Conservation (phyloP, 1,284 basidiomycete species). For the Leucocoprinus gongylophorus region DNA sequence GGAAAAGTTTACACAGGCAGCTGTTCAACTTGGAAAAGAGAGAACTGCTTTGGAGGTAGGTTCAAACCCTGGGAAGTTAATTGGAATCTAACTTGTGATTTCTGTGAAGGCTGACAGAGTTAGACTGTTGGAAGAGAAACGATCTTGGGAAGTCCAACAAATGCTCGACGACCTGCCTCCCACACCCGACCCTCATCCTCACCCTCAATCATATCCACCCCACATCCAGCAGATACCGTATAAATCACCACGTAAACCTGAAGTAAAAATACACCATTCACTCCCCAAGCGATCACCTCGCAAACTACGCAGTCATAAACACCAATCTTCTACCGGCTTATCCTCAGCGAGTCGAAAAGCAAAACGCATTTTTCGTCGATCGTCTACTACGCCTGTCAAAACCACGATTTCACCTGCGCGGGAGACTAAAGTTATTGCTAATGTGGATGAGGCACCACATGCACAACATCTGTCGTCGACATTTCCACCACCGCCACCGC, state of each 20-base stretch:
- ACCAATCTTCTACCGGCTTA: slow-evolving; percentile 31
- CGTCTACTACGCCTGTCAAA: slow-evolving; percentile 2
- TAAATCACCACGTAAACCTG: slow-evolving; percentile 10
- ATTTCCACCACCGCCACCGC: slow-evolving; percentile 17
- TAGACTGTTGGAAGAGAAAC: slow-evolving; percentile 59
- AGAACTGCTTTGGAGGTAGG: slow-evolving; percentile 60
- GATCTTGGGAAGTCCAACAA: slow-evolving; percentile 54
- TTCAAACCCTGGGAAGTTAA: not conserved
- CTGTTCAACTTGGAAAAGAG: slow-evolving; percentile 58
- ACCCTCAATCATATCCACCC: slow-evolving; percentile 8
- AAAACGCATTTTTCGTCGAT: slow-evolving; percentile 41
- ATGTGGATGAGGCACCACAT: not conserved
- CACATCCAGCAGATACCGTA: not conserved
- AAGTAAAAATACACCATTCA: not conserved
- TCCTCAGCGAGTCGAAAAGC: slow-evolving; percentile 32
- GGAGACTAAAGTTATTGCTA: slow-evolving; percentile 59
- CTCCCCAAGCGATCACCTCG: slow-evolving; percentile 31
- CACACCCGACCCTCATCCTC: slow-evolving; percentile 28
- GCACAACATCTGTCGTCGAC: not conserved
- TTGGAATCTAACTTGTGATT: not conserved
- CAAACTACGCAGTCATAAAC: slow-evolving; percentile 24
- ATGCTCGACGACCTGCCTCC: slow-evolving; percentile 54
- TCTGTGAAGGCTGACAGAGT: slow-evolving; percentile 49
- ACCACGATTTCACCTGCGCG: slow-evolving; percentile 45
- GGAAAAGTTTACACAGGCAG: slow-evolving; percentile 56